Base-by-base conservation (phyloP, 2,329 filamentous ascomycete genomes). In the Pseudogymnoascus destructans region DNA sequence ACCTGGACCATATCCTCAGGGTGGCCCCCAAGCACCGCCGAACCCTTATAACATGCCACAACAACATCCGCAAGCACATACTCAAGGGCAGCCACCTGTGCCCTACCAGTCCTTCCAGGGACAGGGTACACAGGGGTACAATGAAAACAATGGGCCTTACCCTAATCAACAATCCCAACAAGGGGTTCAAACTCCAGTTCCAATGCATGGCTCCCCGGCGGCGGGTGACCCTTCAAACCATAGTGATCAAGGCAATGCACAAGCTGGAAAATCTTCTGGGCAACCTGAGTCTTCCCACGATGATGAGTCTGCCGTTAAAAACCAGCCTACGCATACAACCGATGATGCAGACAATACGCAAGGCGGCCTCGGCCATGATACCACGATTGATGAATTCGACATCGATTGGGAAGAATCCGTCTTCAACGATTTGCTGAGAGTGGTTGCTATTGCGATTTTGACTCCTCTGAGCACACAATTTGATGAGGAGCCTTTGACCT, bases 41-140 rank as follows among this genome's bases (percentile, higher is more conserved):
- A 57, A 32, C 17, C 55, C 40, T 46, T 59, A 58, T 55, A 55
- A 33, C 56, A 30, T 33, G 21, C 49, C 46, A n/a, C 57, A 49
- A 7, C 56, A 59, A 32, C 59, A 60, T 38, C 42, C 38, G 13
- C 59, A 60, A 15, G 42, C 60, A 21, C 59, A 52, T 5, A n/a
- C 13, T 11, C 57, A 35, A 55, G 38, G 58, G 21, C 35, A 57
- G 7, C 60, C 62, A 52, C 46, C 25, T 30, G 46, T 52, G 5
- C 46, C 46, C 9, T 30, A 52, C 42, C 42, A 49, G 9, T 49
- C 17, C 4, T 21, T 25, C 13, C 46, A 52, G 46, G 46, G 46
- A 32, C 46, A 52, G n/a, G 46, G 25, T 32, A 11, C 46, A 19
- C 46, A 52, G 5, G 46, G 25, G 5, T 19, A 52, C 9, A 30